Evolutionary conservation across 148 eudicot species (phyloP), one percentile per base, ranked within the genome.

Genomic region (Rhododendron henanense): DNA sequence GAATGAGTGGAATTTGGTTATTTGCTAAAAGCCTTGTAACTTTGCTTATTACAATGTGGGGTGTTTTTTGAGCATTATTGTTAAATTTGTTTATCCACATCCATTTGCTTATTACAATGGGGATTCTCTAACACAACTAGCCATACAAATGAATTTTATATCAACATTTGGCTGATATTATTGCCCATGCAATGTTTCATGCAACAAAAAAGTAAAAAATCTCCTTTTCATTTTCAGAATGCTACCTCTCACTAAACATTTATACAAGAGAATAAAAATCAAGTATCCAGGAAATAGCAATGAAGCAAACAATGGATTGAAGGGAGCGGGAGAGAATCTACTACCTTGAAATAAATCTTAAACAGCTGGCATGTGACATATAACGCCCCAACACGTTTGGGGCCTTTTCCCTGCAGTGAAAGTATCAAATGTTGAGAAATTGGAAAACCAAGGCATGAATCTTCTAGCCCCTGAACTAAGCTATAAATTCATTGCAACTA

Each of bases 381-480:
- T 81, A 97, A 90, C 65, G 98, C 99, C 84, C 99, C 99, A 69
- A 95, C 96, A 87, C 99, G 99, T 87, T 95, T 97, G 47, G 98
- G 92, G 45, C 99, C 99, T 93, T 97, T 97, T 47, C 98, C 98
- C 97, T 94, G 89, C 87, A 86, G 84, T 65, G 67, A 78, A 86
- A 37, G 79, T n/a, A n/a, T 45, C 37, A 57, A 90, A 33, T 50
- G 82, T 41, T 15, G 51, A 65, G 53, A 44, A 79, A 78, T 41
- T 85, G 39, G 59, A 23, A 81, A 57, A 59, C 74, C 83, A 61
- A 39, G 33, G 73, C 84, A 57, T 33, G 31, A 82, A 59, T 35
- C 31, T 9, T 82, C 35, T 61, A 10, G 25, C 1, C 67, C 25
- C 74, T 23, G 50, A 81, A 11, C n/a, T 59, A 35, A 59, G 45